Evolutionary conservation across 225 moss, liverwort and hornwort species (phyloP).

Genomic region (Marchantia paleacea): DNA sequence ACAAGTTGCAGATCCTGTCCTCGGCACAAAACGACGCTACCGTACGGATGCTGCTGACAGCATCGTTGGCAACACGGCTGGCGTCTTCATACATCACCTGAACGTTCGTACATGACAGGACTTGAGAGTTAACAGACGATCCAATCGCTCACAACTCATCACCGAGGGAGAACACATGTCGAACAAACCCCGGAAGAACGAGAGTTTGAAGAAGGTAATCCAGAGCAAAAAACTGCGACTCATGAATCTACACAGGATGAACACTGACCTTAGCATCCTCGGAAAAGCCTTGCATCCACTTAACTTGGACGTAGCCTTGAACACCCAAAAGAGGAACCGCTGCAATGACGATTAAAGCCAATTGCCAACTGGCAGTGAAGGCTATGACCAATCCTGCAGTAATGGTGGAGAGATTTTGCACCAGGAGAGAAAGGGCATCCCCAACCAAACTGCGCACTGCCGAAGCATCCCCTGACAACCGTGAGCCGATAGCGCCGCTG

Average conservation of each 20-base stretch:
- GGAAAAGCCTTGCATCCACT: conserved; percentile 70
- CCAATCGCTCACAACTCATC: background rate
- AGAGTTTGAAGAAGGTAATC: background rate
- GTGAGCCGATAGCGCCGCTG: conserved; percentile 88
- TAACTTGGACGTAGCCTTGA: conserved; percentile 68
- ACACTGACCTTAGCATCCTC: conserved; percentile 72
- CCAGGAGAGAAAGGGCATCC: conserved; percentile 63
- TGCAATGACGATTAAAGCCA: conserved; percentile 67
- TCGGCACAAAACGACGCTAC: conserved; percentile 50
- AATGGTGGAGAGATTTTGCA: conserved; percentile 70
- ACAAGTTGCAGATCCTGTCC: conserved; percentile 36
- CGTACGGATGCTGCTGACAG: conserved; percentile 49
- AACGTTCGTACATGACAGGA: background rate
- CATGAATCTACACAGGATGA: background rate
- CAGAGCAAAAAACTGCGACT: too few species aligned
- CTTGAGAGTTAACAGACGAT: background rate
- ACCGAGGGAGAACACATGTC: background rate
- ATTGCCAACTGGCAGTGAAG: conserved; percentile 74
- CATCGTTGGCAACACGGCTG: conserved; percentile 44
- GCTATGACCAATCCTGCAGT: conserved; percentile 59
- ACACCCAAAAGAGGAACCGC: conserved; percentile 71
- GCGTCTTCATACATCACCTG: conserved; percentile 51
- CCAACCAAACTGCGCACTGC: conserved; percentile 77
- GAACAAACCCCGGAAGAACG: background rate
- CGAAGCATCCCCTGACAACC: conserved; percentile 81